phyloP scores from a whole-genome alignment of 257 asterid genomes.

The Hygrophila difformis region DNA sequence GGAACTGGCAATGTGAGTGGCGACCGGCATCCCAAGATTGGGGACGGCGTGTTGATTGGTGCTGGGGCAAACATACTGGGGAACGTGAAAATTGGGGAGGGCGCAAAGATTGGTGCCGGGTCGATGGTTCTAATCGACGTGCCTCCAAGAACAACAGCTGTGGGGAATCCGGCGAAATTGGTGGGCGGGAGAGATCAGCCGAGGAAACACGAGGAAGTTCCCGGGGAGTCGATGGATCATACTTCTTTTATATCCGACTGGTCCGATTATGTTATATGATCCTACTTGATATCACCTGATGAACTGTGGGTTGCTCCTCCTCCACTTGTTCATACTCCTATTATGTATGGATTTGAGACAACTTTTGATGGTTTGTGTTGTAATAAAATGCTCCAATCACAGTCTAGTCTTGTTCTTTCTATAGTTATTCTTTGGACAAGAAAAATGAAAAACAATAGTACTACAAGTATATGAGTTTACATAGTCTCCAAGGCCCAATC shows the following conservation, averaged over 20 bases:
- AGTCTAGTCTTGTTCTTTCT: no score
- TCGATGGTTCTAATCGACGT: slow-evolving; percentile 56
- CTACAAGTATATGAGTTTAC: no score
- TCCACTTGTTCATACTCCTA: no score
- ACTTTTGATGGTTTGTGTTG: no score
- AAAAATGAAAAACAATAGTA: no score
- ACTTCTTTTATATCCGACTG: slow-evolving; percentile 47
- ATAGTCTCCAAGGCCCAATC: no score
- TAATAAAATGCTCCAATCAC: no score
- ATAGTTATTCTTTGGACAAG: no score
- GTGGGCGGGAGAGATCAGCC: slow-evolving; percentile 47
- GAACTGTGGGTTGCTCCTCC: no score
- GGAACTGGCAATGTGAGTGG: slow-evolving; percentile 56
- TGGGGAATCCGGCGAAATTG: slow-evolving; percentile 64
- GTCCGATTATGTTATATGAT: slow-evolving; percentile 48
- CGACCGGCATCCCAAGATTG: slow-evolving; percentile 69
- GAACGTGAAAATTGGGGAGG: slow-evolving; percentile 56
- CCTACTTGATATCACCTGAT: no score
- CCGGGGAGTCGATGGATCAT: slow-evolving; percentile 60
- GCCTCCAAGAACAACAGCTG: slow-evolving; percentile 67
- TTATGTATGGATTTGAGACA: no score
- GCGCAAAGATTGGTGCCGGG: slow-evolving; percentile 76
- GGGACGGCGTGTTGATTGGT: slow-evolving; percentile 71
- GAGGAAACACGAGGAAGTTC: slow-evolving; percentile 36
- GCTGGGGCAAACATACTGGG: slow-evolving; percentile 66